phyloP scores from a whole-genome alignment of 371 early-diverging fungal species.

The Mucor piriformis region DNA sequence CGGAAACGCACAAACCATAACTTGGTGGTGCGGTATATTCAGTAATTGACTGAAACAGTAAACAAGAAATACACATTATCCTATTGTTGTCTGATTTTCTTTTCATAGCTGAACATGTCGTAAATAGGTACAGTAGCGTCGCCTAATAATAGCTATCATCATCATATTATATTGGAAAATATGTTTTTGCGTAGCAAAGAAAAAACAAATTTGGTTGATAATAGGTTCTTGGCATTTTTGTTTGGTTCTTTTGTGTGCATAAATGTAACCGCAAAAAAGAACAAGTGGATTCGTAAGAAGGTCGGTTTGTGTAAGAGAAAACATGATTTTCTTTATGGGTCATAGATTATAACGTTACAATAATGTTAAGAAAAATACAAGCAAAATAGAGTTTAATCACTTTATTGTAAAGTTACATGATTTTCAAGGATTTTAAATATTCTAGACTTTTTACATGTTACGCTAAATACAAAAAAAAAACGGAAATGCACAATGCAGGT shows the following conservation, averaged over 20 bases:
- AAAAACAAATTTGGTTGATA: not conserved
- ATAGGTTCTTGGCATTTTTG: not conserved
- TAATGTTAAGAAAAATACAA: too few relatives aligned
- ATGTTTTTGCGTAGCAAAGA: not conserved
- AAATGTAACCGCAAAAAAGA: not conserved
- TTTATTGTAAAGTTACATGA: too few relatives aligned
- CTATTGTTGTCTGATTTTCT: too few relatives aligned
- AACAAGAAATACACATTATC: too few relatives aligned
- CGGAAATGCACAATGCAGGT: not conserved
- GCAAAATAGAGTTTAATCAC: too few relatives aligned
- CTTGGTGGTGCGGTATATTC: not conserved
- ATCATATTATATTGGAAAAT: too few relatives aligned
- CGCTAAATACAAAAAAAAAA: not conserved
- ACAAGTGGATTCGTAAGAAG: not conserved
- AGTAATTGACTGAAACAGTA: not conserved
- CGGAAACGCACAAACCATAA: slow-evolving; percentile 1
- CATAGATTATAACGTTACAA: too few relatives aligned
- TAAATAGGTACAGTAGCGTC: too few relatives aligned
- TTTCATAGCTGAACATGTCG: too few relatives aligned
- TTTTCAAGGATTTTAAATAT: too few relatives aligned
- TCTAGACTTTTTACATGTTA: not conserved
- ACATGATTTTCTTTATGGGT: not conserved
- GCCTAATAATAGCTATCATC: too few relatives aligned
- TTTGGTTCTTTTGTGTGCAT: not conserved
- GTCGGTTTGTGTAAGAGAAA: not conserved